Evolutionary conservation across 805 yeast species (phyloP), one percentile per base, ranked within the genome.

Genomic region (Candida glaebosa): DNA sequence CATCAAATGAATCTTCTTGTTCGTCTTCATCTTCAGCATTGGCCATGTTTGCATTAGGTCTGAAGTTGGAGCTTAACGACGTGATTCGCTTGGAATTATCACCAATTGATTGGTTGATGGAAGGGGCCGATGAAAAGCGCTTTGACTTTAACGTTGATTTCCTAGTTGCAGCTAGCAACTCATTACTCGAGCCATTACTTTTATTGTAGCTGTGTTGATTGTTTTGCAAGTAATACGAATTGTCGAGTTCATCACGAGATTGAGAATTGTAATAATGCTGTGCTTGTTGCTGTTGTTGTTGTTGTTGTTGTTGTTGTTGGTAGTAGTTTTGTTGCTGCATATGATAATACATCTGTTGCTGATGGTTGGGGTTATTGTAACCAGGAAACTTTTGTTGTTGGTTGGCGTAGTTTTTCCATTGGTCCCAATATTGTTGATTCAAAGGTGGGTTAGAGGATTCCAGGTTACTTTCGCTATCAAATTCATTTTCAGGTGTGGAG

Each of bases 71-170:
- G 35, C 51, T 61, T 22, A 56, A 46, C 3, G 63, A 55, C 1
- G 49, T 28, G 10, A 49, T 40, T 45, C 63, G 45, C 18, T 41
- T 46, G 10, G 36, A 22, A 12, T 18, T 18, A 15, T 34, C 37
- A 20, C 37, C 24, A n/a, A 34, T 16, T 16, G 37, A 34, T 34
- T 15, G 12, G n/a, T 20, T 18, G 18, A 18, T 38, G 44, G 53
- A 53, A 2, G 73, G 73, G 8, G 64, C 65, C 22, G 71, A 66
- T 6, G 69, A 59, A 33, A 55, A 63, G 34, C 73, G 53, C 40
- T 53, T 65, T 3, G 67, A 57, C 45, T 54, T 61, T 25, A 63
- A 43, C 3, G 67, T 60, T 18, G 65, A 58, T 36, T 48, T 52
- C 39, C 72, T 51, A 9, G 67, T 52, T 37, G 54, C 58, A 32